phyloP scores from a whole-genome alignment of 179 eudicot species.

The Amaranthus tricolor region DNA sequence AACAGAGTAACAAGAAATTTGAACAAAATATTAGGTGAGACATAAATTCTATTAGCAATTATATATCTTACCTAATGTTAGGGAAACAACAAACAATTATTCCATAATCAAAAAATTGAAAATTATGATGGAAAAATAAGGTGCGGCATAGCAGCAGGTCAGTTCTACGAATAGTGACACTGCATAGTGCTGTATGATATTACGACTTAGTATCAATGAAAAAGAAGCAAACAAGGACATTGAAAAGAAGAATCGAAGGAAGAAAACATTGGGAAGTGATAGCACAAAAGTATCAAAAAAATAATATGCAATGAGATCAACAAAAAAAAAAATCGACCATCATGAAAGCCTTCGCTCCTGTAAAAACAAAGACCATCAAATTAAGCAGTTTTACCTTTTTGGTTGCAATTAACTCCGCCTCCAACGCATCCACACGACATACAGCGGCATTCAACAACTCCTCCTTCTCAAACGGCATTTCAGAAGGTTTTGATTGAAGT shows the following conservation, averaged over 20 bases:
- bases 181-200: not conserved
- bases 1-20: too few species aligned
- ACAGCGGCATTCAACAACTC: constrained; percentile 98
- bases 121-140: not conserved
- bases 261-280: not conserved
- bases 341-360: not conserved
- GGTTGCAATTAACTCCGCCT: constrained; percentile 98
- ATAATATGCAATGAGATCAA: not conserved
- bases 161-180: not conserved
- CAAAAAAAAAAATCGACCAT: not conserved
- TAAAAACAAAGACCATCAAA: not conserved
- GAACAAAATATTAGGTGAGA: not conserved
- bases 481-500: constrained; percentile 78
- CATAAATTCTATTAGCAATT: not conserved
- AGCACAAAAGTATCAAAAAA: not conserved
- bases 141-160: not conserved
- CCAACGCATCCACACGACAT: constrained; percentile 94
- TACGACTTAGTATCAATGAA: not conserved
- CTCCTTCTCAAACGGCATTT: constrained; percentile 94
- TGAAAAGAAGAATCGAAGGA: not conserved
- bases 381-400: constrained; percentile 61
- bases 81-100: not conserved
- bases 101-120: not conserved
- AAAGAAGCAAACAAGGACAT: not conserved
- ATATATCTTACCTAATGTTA: not conserved